Percentiles rank a stretch among this genome's conserved stretches.
These are phyloP conservation scores for Miamiensis avidus DNA, from an alignment of 169 alveolate genomes.

Conservation along the genomic window DNA sequence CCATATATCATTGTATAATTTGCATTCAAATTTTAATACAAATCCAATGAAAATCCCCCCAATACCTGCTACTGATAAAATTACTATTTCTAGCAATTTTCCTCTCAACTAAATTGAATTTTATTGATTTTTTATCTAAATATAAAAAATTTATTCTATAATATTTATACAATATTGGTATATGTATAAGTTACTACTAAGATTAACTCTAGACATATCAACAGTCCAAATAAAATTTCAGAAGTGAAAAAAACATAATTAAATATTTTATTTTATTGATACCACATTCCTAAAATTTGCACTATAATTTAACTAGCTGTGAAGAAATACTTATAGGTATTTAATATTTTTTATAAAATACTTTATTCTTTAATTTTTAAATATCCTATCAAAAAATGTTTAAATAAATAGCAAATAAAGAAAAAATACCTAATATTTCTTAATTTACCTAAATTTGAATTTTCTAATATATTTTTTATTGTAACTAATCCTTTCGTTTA, in stretches of 20 bases:
- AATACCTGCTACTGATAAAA: not conserved
- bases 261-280: too few species aligned
- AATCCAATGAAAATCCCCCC: not conserved
- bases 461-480: constrained; percentile 1
- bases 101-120: too few species aligned
- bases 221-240: not conserved
- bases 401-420: not conserved
- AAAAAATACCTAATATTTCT: not conserved
- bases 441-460: constrained; percentile 14
- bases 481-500: constrained; percentile 1
- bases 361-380: not conserved
- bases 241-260: too few species aligned
- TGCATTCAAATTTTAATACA: not conserved
- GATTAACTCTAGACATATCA: not conserved
- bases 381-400: not conserved
- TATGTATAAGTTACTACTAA: not conserved
- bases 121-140: too few species aligned
- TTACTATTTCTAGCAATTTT: not conserved
- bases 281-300: too few species aligned
- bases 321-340: too few species aligned
- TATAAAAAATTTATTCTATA: too few species aligned
- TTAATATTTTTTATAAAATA: too few species aligned
- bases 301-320: too few species aligned
- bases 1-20: not conserved
- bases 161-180: not conserved